phyloP scores from a whole-genome alignment of 805 yeast species.

The Saccharomycopsis capsularis region DNA sequence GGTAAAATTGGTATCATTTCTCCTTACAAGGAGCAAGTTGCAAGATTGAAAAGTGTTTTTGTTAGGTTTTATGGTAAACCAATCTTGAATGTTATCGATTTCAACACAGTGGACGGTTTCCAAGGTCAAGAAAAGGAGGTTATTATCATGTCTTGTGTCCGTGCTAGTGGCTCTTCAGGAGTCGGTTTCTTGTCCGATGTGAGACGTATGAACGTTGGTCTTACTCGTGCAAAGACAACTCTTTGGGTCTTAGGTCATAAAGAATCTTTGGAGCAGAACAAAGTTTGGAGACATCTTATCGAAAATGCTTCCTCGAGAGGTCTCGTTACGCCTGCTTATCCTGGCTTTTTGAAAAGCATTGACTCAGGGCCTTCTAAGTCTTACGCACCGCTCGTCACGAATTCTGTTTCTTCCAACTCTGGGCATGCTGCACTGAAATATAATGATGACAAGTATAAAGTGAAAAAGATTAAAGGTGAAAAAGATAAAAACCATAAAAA shows the following conservation, averaged over 20 bases:
- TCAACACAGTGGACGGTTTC: slow-evolving; percentile 95
- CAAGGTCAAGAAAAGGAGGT: slow-evolving; percentile 97
- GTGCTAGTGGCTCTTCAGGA: slow-evolving; percentile 63
- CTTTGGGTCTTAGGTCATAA: slow-evolving; percentile 87
- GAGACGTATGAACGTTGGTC: slow-evolving; percentile 94
- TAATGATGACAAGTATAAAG: background rate
- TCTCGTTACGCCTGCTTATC: slow-evolving; percentile 17
- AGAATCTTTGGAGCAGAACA: slow-evolving; percentile 54
- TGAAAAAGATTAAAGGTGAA: background rate
- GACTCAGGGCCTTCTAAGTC: too few species aligned
- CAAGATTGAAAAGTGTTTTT: slow-evolving; percentile 51
- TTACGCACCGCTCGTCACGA: too few species aligned
- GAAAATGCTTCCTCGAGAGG: slow-evolving; percentile 53
- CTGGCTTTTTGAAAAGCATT: slow-evolving; percentile 16
- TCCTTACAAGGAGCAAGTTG: slow-evolving; percentile 87
- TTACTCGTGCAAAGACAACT: slow-evolving; percentile 88
- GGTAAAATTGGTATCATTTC: slow-evolving; percentile 87
- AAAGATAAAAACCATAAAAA: too few species aligned
- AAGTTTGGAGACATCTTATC: slow-evolving; percentile 68
- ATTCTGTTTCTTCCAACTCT: too few species aligned
- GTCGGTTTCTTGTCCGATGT: slow-evolving; percentile 89
- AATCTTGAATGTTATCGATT: slow-evolving; percentile 64
- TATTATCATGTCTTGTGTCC: slow-evolving; percentile 89
- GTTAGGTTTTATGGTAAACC: slow-evolving; percentile 50
- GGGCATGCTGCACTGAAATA: background rate